Conservation (phyloP, 768 basidiomycete species). For the Tulasnella sp. region DNA sequence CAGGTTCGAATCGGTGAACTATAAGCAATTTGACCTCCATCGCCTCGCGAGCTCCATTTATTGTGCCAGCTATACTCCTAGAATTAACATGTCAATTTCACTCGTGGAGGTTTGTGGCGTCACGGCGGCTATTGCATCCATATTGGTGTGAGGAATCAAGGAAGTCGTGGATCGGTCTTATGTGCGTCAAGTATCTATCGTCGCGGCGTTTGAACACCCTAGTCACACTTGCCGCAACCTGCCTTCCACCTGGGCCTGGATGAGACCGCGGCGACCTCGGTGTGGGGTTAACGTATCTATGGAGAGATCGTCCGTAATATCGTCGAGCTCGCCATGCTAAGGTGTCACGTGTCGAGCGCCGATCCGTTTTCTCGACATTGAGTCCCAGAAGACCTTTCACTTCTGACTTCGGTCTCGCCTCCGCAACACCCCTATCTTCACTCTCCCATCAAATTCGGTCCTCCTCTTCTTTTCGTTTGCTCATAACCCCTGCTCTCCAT, state of each 20-base stretch:
- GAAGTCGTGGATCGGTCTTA: neutral
- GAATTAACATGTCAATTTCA: neutral
- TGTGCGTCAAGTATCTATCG: neutral
- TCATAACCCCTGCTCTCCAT: too few species aligned
- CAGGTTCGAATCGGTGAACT: neutral
- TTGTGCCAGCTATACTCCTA: neutral
- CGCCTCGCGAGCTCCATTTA: neutral
- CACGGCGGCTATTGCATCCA: neutral
- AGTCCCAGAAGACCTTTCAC: too few species aligned
- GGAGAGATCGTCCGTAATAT: neutral
- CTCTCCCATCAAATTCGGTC: too few species aligned
- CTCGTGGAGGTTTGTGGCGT: neutral
- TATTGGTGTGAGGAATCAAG: neutral
- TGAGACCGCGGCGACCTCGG: neutral
- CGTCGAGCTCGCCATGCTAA: neutral
- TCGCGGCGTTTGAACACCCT: slow-evolving; percentile 10
- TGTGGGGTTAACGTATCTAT: neutral
- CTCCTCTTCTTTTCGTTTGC: too few species aligned
- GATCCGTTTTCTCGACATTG: slow-evolving; percentile 21
- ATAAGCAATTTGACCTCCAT: neutral
- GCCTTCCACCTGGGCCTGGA: too few species aligned
- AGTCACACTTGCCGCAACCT: too few species aligned
- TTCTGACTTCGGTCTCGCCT: too few species aligned
- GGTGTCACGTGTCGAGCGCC: too few species aligned
- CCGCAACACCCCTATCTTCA: too few species aligned